Evolutionary conservation across 176 grass and related monocot species (phyloP).

Genomic region (Aechmea fasciata): DNA sequence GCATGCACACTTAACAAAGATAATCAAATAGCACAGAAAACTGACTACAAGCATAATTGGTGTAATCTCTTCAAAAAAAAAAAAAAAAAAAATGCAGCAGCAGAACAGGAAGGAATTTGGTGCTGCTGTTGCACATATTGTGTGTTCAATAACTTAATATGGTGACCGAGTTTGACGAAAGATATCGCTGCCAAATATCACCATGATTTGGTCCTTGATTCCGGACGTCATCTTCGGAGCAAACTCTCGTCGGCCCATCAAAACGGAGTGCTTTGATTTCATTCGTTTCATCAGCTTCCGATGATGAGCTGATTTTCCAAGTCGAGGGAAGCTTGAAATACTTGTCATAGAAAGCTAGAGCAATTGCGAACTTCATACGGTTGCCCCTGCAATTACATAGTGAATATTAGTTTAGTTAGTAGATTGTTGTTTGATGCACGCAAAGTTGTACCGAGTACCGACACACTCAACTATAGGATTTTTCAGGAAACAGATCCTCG

Average conservation of each 20-base stretch:
- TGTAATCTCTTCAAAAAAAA: not conserved
- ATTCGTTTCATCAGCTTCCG: not conserved
- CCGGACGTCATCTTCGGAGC: constrained; percentile 28
- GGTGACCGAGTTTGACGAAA: constrained; percentile 35
- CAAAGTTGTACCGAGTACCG: too few species aligned
- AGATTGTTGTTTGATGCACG: too few species aligned
- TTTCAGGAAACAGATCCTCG: too few species aligned
- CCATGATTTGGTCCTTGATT: constrained; percentile 27
- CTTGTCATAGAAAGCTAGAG: constrained; percentile 43
- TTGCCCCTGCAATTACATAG: constrained; percentile 30
- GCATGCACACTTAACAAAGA: too few species aligned
- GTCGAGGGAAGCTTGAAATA: constrained; percentile 57
- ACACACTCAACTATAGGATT: too few species aligned
- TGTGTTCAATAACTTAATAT: constrained; percentile 28
- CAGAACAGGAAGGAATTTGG: not conserved
- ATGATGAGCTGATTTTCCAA: constrained; percentile 35
- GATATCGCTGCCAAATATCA: constrained; percentile 41
- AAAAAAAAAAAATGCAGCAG: not conserved
- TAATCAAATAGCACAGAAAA: too few species aligned
- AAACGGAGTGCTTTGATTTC: constrained; percentile 33
- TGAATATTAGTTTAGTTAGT: not conserved
- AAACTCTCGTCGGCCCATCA: constrained; percentile 64
- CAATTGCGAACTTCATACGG: constrained; percentile 37
- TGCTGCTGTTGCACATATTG: not conserved
- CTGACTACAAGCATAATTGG: not conserved